Evolutionary conservation across 768 basidiomycete species (phyloP), one percentile per base, ranked within the genome.

Genomic region (Podaxis pistillaris): DNA sequence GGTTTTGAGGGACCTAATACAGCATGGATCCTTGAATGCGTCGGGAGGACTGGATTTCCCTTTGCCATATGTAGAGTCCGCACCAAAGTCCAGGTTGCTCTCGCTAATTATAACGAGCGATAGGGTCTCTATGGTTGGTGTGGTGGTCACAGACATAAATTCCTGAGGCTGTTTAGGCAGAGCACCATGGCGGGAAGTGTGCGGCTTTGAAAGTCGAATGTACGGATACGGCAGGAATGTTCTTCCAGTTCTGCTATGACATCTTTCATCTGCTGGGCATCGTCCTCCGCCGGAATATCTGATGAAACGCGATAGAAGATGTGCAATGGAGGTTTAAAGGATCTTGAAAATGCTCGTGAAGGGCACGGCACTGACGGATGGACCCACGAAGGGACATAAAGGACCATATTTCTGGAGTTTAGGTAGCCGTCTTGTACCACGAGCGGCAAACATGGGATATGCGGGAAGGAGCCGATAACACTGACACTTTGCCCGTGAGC

Each of bases 301-400:
- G 33, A 19, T 17, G 53, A 17, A 2, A 55, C 36, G 33, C 33
- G 33, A 19, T 55, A 55, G n/a, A 36, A 13, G 37, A 55, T 19
- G 22, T 55, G 37, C 6, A 55, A 38, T n/a, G 53, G 53, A 38
- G 36, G 22, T 36, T 17, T 11, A n/a, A 3, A 1, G 19, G 36
- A 55, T 36, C 53, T 33, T 55, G 30, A 22, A 55, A 36, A 17
- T 38, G 37, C 53, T 55, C 53, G 36, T 19, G 33, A n/a, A 55
- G 53, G 33, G 8, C n/a, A 37, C 36, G 53, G 22, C 3, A 26
- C 24, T 22, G 33, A 5, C 15, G 53, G 19, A 38, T 22, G 30
- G n/a, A 2, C n/a, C 37, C 30, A 38, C 3, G 65, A 56, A 80
- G 73, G 57, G 68, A 68, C 13, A 69, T 63, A 12, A 83, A 47